phyloP scores from a whole-genome alignment of 805 yeast genomes.

The Candida piceae region DNA sequence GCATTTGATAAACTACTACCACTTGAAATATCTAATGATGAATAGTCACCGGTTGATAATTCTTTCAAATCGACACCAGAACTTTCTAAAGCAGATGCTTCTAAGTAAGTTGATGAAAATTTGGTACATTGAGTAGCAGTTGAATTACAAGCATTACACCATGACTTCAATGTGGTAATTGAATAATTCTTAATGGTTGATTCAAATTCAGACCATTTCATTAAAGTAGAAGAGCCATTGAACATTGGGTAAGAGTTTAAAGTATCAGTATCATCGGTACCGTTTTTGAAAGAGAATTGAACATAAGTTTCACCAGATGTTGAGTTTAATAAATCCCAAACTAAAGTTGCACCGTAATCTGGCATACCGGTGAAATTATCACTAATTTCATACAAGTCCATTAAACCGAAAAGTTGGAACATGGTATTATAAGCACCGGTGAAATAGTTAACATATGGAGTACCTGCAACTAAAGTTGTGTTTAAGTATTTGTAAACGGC shows the following conservation, averaged over 20 bases:
- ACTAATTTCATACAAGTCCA: conserved; percentile 30
- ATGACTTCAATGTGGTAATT: conserved; percentile 24
- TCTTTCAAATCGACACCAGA: conserved; percentile 29
- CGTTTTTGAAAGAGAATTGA: conserved; percentile 42
- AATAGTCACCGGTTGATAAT: conserved; percentile 26
- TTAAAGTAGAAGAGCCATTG: conserved; percentile 26
- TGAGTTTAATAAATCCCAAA: conserved; percentile 37
- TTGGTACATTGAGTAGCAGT: conserved; percentile 30
- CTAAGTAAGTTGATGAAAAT: conserved; percentile 28
- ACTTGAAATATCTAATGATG: conserved; percentile 14
- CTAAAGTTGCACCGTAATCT: conserved; percentile 40
- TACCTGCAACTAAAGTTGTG: conserved; percentile 29
- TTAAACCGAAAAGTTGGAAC: conserved; percentile 35
- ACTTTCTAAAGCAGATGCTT: conserved; percentile 25
- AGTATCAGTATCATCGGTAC: conserved; percentile 33
- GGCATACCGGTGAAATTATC: conserved; percentile 43
- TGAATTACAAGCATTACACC: conserved; percentile 39
- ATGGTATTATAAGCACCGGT: conserved; percentile 44
- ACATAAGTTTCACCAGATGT: conserved; percentile 29
- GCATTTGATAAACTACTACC: conserved; percentile 30
- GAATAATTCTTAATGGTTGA: conserved; percentile 23
- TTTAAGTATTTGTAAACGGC: conserved; percentile 32
- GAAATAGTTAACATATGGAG: conserved; percentile 37
- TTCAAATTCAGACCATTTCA: conserved; percentile 35
- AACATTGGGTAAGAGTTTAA: conserved; percentile 35